Evolutionary conservation across 1,284 basidiomycete genomes (phyloP), one percentile per base, ranked within the genome.

Genomic region (Meira nashicola): DNA sequence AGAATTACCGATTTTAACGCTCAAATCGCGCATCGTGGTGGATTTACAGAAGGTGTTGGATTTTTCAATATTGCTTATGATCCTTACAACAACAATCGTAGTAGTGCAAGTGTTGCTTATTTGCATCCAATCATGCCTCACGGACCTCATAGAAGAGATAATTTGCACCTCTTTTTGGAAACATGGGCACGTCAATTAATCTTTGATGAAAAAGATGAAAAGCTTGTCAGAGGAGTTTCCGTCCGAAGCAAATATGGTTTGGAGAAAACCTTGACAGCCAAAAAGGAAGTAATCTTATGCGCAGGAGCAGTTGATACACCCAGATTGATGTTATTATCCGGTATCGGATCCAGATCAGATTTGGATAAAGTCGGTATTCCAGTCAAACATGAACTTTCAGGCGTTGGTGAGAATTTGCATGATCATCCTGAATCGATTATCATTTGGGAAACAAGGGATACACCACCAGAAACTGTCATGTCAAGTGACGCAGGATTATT

Each of bases 361-460:
- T 73, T 85, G 3, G 71, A 79, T 39, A 70, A 63, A 23, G 64
- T 82, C 4, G 81, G 80, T 1, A 73, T 85, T 39, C 64, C 76
- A 1, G 64, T 79, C 39, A 78, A 79, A 56, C 64, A 82, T 53
- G 74, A 82, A 28, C 74, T 84, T 7, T 80, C 82, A 3, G 83
- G 83, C 5, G 83, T 84, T 1, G 84, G 83, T 4, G 77, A 77
- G 60, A 84, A 85, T 67, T 72, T 83, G 6, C 82, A 83, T 51
- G 84, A 84, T 55, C 83, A 84, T 59, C 77, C 77, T 8, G 77
- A 79, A 55, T 67, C 66, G 14, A 79, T 78, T 54, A 70, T 73
- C 48, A 76, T 73, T 67, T 78, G 76, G 78, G 67, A 69, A 48
- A 78, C 76, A 28, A 63, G 67, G 48, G 68, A 75, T 19, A 77